A percentile compares a stretch with the other conserved stretches of the same genome.
Evolutionary conservation across 495 filamentous ascomycete genomes (phyloP).

Genomic region (Penicillium verhagenii): DNA sequence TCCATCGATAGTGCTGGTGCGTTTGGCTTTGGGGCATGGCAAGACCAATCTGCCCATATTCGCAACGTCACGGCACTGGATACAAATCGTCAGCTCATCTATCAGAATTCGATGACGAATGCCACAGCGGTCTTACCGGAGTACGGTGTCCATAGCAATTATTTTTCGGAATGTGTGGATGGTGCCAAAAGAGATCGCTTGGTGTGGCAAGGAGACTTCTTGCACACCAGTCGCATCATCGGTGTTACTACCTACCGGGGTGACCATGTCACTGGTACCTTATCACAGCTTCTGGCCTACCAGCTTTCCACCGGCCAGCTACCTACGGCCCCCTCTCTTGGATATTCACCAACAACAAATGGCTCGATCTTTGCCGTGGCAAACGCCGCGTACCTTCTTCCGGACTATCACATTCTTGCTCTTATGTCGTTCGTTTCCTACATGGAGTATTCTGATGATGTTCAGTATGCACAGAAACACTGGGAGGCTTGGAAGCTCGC

Average conservation of each 20-base stretch:
- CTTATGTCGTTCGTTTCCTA: no score
- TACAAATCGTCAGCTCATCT: not conserved
- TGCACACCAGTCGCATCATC: no score
- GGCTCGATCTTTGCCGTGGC: not conserved
- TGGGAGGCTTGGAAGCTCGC: not conserved
- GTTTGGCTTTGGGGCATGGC: slow-evolving; percentile 6
- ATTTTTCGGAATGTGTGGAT: not conserved
- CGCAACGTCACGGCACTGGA: not conserved
- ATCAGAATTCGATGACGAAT: not conserved
- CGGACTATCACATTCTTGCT: no score
- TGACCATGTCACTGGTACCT: no score
- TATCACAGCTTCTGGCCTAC: no score
- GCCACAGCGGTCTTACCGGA: not conserved
- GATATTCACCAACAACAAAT: no score
- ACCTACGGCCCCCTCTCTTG: no score
- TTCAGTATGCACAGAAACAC: not conserved
- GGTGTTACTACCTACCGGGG: no score
- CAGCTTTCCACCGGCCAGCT: no score
- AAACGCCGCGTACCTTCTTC: no score
- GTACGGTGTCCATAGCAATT: not conserved
- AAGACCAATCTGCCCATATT: slow-evolving; percentile 3
- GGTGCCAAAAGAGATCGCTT: not conserved
- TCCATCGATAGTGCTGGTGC: not conserved
- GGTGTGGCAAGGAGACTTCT: no score
- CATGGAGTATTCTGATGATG: not conserved